phyloP scores from a whole-genome alignment of 129 eudicot species.

The Ambrosia trifida region DNA sequence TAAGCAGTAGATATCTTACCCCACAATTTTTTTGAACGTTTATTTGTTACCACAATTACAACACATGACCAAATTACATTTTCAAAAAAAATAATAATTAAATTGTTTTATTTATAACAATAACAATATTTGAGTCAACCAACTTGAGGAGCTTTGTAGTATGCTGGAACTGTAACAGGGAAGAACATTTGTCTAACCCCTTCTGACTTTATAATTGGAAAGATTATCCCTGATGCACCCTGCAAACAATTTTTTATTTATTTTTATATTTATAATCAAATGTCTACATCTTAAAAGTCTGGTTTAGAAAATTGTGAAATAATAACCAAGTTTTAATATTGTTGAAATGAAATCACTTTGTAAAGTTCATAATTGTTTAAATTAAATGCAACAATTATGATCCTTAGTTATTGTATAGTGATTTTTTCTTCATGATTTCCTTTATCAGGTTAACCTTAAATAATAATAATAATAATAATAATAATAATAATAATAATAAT shows the following conservation, averaged over 20 bases:
- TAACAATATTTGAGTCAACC: constrained; percentile 7
- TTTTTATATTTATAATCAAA: neutral
- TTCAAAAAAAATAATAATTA: neutral
- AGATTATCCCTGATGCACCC: constrained; percentile 72
- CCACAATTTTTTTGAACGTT: too few relatives aligned
- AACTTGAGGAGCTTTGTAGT: constrained; percentile 56
- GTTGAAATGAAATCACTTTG: too few relatives aligned
- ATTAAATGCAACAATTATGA: too few relatives aligned
- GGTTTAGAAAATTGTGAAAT: too few relatives aligned
- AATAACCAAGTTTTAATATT: too few relatives aligned
- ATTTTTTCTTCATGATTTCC: too few relatives aligned
- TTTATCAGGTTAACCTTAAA: too few relatives aligned
- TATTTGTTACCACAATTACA: neutral
- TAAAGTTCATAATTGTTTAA: too few relatives aligned
- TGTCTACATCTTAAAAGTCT: neutral
- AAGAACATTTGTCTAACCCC: constrained; percentile 78
- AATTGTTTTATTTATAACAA: neutral
- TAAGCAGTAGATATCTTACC: neutral
- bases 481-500: too few relatives aligned
- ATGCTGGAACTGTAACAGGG: constrained; percentile 71
- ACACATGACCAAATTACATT: neutral
- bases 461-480: too few relatives aligned
- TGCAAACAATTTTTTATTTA: constrained; percentile 11
- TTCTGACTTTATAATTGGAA: constrained; percentile 62
- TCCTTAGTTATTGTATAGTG: too few relatives aligned